Conservation (phyloP, 352 stramenopile species). For the Phytophthora sp. region DNA sequence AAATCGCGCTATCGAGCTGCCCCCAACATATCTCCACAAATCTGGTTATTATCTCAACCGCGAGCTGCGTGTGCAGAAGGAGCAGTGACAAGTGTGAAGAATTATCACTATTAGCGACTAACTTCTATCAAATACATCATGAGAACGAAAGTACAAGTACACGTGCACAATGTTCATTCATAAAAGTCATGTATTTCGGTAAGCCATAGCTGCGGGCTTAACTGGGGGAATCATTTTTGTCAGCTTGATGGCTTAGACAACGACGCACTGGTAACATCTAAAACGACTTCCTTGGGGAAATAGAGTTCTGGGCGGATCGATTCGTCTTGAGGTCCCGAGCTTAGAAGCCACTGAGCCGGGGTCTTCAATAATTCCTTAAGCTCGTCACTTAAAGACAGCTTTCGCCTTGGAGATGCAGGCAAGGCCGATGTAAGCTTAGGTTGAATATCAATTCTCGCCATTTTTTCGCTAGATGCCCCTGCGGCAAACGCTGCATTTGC, state of each 20-base stretch:
- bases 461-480: slow-evolving; percentile 4
- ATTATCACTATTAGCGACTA: slow-evolving; percentile 8
- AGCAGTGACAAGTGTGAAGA: slow-evolving; percentile 21
- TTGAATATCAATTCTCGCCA: slow-evolving; percentile 42
- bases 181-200: too few species aligned
- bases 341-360: slow-evolving; percentile 69
- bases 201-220: too few species aligned
- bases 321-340: slow-evolving; percentile 4
- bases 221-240: too few species aligned
- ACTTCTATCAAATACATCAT: slow-evolving; percentile 22
- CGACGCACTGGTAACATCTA: slow-evolving; percentile 29
- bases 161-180: slow-evolving; percentile 10
- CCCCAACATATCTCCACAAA: slow-evolving; percentile 85
- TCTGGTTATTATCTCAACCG: slow-evolving; percentile 72
- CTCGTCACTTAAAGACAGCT: slow-evolving; percentile 66
- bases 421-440: slow-evolving; percentile 24
- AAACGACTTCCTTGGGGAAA: slow-evolving; percentile 54
- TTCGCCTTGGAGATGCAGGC: slow-evolving; percentile 34
- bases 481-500: slow-evolving; percentile 8
- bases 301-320: slow-evolving; percentile 60
- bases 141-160: slow-evolving; percentile 7
- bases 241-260: background rate
- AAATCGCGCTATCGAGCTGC: slow-evolving; percentile 70
- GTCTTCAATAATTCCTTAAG: slow-evolving; percentile 67
- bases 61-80: slow-evolving; percentile 66